phyloP scores from a whole-genome alignment of 1,139 yeast genomes.

The Candida sp. region DNA sequence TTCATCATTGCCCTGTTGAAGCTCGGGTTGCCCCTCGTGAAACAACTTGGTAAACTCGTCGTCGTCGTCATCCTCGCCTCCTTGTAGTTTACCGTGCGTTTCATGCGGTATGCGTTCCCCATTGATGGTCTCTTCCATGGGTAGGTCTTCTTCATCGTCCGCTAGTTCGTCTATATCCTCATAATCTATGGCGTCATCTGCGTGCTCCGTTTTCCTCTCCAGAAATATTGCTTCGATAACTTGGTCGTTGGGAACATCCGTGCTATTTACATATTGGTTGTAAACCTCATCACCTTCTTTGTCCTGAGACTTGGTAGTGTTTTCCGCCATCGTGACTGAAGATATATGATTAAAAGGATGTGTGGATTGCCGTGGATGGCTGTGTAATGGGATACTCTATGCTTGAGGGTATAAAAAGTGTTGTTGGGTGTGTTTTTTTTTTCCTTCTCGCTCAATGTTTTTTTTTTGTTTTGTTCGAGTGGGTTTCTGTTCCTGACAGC shows the following conservation, averaged over 20 bases:
- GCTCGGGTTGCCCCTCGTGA: conserved; percentile 11
- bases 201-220: conserved; percentile 60
- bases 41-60: conserved; percentile 24
- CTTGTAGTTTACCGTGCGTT: neutral
- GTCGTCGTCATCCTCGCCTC: conserved; percentile 18
- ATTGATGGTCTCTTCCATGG: conserved; percentile 40
- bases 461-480: too few relatives aligned
- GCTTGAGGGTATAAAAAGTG: neutral
- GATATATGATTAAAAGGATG: neutral
- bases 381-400: neutral
- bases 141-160: conserved; percentile 57
- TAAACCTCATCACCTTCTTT: conserved; percentile 15
- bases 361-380: neutral
- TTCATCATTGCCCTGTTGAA: neutral
- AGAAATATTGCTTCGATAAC: conserved; percentile 44
- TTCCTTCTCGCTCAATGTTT: too few relatives aligned
- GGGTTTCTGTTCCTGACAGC: too few relatives aligned
- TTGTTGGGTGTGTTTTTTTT: too few relatives aligned
- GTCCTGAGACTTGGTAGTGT: neutral
- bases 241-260: conserved; percentile 35
- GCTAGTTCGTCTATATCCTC: conserved; percentile 97
- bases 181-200: conserved; percentile 94
- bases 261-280: conserved; percentile 20
- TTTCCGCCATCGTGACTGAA: conserved; percentile 7
- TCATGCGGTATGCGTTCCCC: conserved; percentile 4